Conservation (phyloP, 2,329 filamentous ascomycete species). For the Sporothrix dimorphospora region DNA sequence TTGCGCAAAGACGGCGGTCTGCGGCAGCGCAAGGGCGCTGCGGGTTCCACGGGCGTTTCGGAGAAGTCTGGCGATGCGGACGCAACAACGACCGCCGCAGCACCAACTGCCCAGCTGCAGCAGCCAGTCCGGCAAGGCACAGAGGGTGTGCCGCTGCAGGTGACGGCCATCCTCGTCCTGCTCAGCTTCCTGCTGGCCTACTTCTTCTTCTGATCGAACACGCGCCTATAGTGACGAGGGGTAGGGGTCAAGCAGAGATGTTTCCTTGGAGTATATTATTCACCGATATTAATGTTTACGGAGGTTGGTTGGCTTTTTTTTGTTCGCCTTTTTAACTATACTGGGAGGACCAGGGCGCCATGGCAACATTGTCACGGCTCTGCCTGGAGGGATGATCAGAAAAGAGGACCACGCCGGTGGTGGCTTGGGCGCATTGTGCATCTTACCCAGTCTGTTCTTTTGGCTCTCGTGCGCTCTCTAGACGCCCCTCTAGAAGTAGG, state of each 20-base stretch:
- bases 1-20: slow-evolving; percentile 73
- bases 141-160: slow-evolving; percentile 84
- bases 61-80: slow-evolving; percentile 46
- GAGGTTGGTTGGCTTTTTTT: neutral
- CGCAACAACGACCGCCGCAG: slow-evolving; percentile 37
- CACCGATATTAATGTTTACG: slow-evolving; percentile 12
- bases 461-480: neutral
- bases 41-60: slow-evolving; percentile 43
- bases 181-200: slow-evolving; percentile 93
- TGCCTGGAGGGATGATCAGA: too few species aligned
- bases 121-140: slow-evolving; percentile 60
- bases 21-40: slow-evolving; percentile 70
- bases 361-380: too few species aligned
- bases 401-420: too few species aligned
- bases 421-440: neutral
- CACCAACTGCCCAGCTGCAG: slow-evolving; percentile 54
- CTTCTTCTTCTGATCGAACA: slow-evolving; percentile 77
- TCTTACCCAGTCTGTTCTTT: neutral
- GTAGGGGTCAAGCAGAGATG: neutral
- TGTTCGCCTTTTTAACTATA: neutral
- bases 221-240: neutral
- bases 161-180: slow-evolving; percentile 81
- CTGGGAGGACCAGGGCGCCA: neutral
- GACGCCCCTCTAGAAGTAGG: neutral
- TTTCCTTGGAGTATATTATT: neutral